Conservation (phyloP, 140 eudicot genomes). For the Bidens hawaiensis region DNA sequence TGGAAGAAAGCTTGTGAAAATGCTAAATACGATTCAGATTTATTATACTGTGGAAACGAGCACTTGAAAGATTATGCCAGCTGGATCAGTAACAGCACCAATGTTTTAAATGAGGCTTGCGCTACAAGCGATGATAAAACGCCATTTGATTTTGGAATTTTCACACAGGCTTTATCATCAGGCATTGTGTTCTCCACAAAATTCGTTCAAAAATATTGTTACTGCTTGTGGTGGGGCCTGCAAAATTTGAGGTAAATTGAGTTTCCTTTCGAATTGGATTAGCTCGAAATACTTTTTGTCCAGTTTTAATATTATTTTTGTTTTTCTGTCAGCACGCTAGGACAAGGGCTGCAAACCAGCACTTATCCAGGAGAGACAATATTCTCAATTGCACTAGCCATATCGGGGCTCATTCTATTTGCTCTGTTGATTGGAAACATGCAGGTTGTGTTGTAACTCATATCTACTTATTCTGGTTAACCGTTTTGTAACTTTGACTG, state of each 20-base stretch:
- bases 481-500: not conserved
- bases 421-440: slow-evolving; percentile 94
- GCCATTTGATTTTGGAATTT: slow-evolving; percentile 90
- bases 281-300: not conserved
- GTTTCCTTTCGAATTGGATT: not conserved
- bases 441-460: slow-evolving; percentile 56
- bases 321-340: slow-evolving; percentile 65
- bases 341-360: slow-evolving; percentile 97
- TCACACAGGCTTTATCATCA: slow-evolving; percentile 80
- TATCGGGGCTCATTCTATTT: slow-evolving; percentile 90
- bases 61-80: slow-evolving; percentile 28
- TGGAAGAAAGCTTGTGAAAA: slow-evolving; percentile 73
- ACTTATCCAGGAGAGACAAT: slow-evolving; percentile 88
- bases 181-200: slow-evolving; percentile 62
- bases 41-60: slow-evolving; percentile 80
- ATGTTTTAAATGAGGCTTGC: slow-evolving; percentile 44
- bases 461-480: not conserved
- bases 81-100: slow-evolving; percentile 55
- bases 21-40: slow-evolving; percentile 32
- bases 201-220: slow-evolving; percentile 84
- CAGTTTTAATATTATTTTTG: not conserved
- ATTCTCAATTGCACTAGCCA: slow-evolving; percentile 84
- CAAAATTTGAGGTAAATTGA: slow-evolving; percentile 78
- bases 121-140: slow-evolving; percentile 44
- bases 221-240: slow-evolving; percentile 99